phyloP scores from a whole-genome alignment of 345 rosid species.

The Aethionema arabicum region DNA sequence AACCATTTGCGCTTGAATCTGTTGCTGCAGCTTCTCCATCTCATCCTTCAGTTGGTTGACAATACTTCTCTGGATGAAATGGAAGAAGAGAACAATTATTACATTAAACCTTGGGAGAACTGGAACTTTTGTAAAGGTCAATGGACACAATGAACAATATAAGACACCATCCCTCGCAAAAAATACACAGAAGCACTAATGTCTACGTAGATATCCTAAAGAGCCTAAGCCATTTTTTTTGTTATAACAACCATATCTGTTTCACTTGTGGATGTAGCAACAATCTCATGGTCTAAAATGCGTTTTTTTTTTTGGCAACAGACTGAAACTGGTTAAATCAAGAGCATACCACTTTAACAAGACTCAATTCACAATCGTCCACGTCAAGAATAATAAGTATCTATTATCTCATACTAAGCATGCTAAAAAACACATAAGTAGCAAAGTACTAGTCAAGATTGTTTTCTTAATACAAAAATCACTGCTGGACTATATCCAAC shows the following conservation, averaged over 20 bases:
- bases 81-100: slow-evolving; percentile 16
- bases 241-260: slow-evolving; percentile 9
- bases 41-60: slow-evolving; percentile 92
- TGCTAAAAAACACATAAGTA: slow-evolving; percentile 5
- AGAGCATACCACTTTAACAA: slow-evolving; percentile 3
- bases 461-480: neutral
- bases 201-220: slow-evolving; percentile 15
- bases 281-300: neutral
- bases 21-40: slow-evolving; percentile 77
- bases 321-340: neutral
- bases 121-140: neutral
- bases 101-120: slow-evolving; percentile 10
- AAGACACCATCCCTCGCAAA: slow-evolving; percentile 16
- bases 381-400: slow-evolving; percentile 13
- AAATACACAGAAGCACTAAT: slow-evolving; percentile 6
- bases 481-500: slow-evolving; percentile 11
- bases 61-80: slow-evolving; percentile 66
- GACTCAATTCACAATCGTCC: slow-evolving; percentile 14
- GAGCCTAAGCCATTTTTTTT: slow-evolving; percentile 6
- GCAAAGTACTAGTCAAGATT: slow-evolving; percentile 15
- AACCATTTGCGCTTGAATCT: slow-evolving; percentile 80
- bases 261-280: slow-evolving; percentile 26
- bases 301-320: neutral
- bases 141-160: neutral
- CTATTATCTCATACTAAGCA: neutral